Evolutionary conservation across 2,329 filamentous ascomycete species (phyloP), one percentile per base, ranked within the genome.

Genomic region (Cephalotrichum gorgonifer): DNA sequence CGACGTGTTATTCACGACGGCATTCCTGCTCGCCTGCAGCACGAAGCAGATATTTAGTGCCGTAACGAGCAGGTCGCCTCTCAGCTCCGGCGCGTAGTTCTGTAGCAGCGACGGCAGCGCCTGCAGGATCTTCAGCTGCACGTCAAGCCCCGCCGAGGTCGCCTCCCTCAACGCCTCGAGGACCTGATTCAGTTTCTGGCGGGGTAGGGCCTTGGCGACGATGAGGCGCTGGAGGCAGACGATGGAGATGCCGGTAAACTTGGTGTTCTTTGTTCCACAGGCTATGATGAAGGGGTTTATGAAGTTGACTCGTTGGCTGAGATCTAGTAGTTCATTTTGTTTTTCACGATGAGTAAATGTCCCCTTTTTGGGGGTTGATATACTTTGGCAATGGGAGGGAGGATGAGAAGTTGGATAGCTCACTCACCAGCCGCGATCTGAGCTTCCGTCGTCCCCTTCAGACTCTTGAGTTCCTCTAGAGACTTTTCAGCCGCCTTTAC

Each of bases 71-170:
- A 95, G 71, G 52, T 91, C 85, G 2, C 86, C 88, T 52, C 84
- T 82, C 33, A 98, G 71, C 50, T 95, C 86, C 31, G 77, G 74
- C 0, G 87, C 81, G 66, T 97, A 97, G 58, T 95, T 95, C 56
- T 96, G 90, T 23, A 97, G 69, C 31, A 98, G 67, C 1, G 89
- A 88, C 4, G 93, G 93, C 15, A 98, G 69, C 1, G 89, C 88
- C 64, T 98, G 93, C 14, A 98, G 71, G 47, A 97, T 93, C 66
- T 97, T 97, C 56, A 98, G 79, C 62, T 98, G 93, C 3, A 96
- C 86, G 67, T 98, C 93, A 51, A 95, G 69, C 14, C 80, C 73
- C 61, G 88, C 85, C 64, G 73, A 89, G 56, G 87, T 85, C 44
- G 87, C 90, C 62, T 95, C 87, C 62, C 85, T 85, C 56, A 98